Percentiles rank a stretch among this genome's conserved stretches.
These are phyloP conservation scores for Craspedostauros australis DNA, from an alignment of 108 stramenopile species.

Conservation along the genomic window DNA sequence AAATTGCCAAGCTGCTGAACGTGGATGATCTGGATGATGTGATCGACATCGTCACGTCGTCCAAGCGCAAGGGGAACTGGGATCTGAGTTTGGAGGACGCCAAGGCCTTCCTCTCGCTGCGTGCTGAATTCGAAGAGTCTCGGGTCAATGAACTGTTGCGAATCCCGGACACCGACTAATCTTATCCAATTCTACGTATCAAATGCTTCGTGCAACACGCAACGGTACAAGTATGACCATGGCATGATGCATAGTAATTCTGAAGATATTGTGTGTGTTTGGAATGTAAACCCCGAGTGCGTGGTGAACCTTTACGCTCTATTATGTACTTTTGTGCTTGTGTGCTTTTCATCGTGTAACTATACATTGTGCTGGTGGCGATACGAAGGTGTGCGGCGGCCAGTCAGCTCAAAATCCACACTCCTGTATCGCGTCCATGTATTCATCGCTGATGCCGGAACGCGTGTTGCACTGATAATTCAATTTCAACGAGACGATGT, in stretches of 20 bases:
- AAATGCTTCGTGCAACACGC: no score
- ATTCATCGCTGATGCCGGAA: slow-evolving; percentile 56
- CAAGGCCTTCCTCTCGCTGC: slow-evolving; percentile 51
- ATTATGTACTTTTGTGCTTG: no score
- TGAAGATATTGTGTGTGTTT: no score
- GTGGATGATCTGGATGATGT: slow-evolving; percentile 85
- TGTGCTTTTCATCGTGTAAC: no score
- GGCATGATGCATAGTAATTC: no score
- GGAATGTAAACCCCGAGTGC: no score
- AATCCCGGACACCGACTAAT: slow-evolving; percentile 18
- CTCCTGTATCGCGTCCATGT: slow-evolving; percentile 21
- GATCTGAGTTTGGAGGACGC: slow-evolving; percentile 79
- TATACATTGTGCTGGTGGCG: no score
- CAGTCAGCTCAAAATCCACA: slow-evolving; percentile 48
- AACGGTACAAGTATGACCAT: no score
- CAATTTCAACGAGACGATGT: slow-evolving; percentile 81
- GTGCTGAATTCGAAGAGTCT: slow-evolving; percentile 69
- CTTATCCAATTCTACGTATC: no score
- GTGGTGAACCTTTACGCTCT: no score
- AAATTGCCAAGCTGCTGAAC: slow-evolving; percentile 70
- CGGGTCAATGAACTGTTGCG: slow-evolving; percentile 64
- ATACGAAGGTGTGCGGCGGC: no score
- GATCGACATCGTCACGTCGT: slow-evolving; percentile 68
- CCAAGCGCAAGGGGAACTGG: slow-evolving; percentile 77
- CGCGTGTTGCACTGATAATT: slow-evolving; percentile 96